phyloP scores from a whole-genome alignment of 208 protist genomes.

The Angomonas deanei region DNA sequence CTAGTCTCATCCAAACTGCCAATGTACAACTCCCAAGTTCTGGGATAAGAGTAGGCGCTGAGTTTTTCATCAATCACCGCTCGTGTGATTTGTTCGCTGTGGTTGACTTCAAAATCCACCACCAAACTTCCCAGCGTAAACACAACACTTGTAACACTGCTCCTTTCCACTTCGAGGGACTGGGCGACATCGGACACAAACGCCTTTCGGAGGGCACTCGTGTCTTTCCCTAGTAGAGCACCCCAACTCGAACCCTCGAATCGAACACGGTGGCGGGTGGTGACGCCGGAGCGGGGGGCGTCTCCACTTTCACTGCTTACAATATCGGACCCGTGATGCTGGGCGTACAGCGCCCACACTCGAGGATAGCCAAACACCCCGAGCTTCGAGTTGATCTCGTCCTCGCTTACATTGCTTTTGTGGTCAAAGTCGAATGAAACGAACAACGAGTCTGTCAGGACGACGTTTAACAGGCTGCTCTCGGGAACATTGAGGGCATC shows the following conservation, averaged over 20 bases:
- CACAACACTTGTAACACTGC: background rate
- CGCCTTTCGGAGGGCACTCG: slow-evolving; percentile 13
- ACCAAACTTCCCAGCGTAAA: slow-evolving; percentile 21
- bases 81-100: background rate
- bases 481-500: slow-evolving; percentile 9
- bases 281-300: no score
- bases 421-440: slow-evolving; percentile 33
- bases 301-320: no score
- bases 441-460: slow-evolving; percentile 3
- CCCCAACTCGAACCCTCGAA: slow-evolving; percentile 40
- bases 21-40: slow-evolving; percentile 23
- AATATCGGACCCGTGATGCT: slow-evolving; percentile 1
- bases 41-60: slow-evolving; percentile 1
- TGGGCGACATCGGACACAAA: slow-evolving; percentile 27
- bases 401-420: slow-evolving; percentile 6
- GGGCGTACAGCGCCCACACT: slow-evolving; percentile 13
- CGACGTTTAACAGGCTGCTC: slow-evolving; percentile 8
- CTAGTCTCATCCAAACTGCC: background rate
- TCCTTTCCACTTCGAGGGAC: slow-evolving; percentile 6
- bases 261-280: slow-evolving; percentile 31
- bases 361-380: slow-evolving; percentile 4
- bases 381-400: slow-evolving; percentile 14
- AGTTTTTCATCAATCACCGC: slow-evolving; percentile 11
- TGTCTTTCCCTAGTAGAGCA: slow-evolving; percentile 6
- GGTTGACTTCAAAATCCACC: slow-evolving; percentile 13